Conservation (phyloP, 805 yeast genomes). For the Spathaspora boniae region DNA sequence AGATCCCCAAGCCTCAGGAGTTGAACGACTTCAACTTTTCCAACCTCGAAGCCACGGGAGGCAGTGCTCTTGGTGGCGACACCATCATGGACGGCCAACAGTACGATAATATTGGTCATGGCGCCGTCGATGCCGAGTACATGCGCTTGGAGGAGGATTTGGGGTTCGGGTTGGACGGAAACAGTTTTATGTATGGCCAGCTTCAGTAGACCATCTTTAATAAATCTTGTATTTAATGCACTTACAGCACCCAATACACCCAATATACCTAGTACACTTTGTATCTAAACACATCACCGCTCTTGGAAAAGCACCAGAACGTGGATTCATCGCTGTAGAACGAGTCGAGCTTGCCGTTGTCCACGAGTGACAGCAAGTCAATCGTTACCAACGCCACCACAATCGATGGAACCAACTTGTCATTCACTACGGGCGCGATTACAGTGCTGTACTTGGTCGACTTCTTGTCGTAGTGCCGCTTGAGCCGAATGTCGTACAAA, state of each 20-base stretch:
- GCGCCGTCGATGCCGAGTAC: no score
- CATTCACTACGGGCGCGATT: slow-evolving; percentile 36
- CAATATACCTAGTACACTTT: slow-evolving; percentile 10
- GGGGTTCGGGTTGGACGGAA: slow-evolving; percentile 44
- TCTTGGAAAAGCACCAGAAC: slow-evolving; percentile 38
- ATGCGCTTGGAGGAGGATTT: slow-evolving; percentile 42
- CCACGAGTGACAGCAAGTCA: slow-evolving; percentile 29
- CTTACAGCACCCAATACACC: not conserved
- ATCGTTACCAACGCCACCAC: slow-evolving; percentile 31
- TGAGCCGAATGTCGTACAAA: slow-evolving; percentile 31
- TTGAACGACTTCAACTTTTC: slow-evolving; percentile 34
- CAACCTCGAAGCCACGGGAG: slow-evolving; percentile 5
- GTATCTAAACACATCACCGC: slow-evolving; percentile 39
- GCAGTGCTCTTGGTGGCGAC: not conserved
- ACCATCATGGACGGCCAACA: slow-evolving; percentile 3
- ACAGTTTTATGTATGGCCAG: slow-evolving; percentile 1
- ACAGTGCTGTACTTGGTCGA: slow-evolving; percentile 18
- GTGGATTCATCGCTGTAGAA: slow-evolving; percentile 23
- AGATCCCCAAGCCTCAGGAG: slow-evolving; percentile 41
- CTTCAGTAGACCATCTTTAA: slow-evolving; percentile 1
- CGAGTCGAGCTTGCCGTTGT: slow-evolving; percentile 35
- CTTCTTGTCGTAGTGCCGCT: slow-evolving; percentile 25
- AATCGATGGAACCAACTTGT: slow-evolving; percentile 36
- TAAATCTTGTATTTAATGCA: no score
- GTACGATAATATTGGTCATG: slow-evolving; percentile 11